Conservation (phyloP, 2,329 filamentous ascomycete species). For the Phialemoniopsis sp. region DNA sequence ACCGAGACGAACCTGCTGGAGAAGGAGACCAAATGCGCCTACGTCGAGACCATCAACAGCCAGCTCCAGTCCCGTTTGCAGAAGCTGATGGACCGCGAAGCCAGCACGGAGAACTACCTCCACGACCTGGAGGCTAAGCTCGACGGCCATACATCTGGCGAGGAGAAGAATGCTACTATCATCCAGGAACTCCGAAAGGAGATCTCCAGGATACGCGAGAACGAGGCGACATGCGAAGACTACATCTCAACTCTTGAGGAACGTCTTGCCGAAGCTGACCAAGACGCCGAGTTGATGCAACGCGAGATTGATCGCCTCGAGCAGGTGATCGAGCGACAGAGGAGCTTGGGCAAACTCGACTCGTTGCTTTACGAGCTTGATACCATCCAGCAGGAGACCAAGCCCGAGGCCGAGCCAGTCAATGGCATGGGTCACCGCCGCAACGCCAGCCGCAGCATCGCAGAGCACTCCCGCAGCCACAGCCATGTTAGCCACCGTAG, state of each 20-base stretch:
- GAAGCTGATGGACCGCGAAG: constrained; percentile 87
- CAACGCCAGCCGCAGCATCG: constrained; percentile 31
- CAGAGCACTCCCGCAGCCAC: constrained; percentile 49
- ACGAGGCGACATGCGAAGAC: constrained; percentile 85
- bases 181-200: constrained; percentile 88
- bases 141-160: constrained; percentile 83
- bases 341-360: constrained; percentile 91
- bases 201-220: constrained; percentile 81
- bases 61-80: constrained; percentile 89
- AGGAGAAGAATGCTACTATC: constrained; percentile 86
- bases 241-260: constrained; percentile 98
- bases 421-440: constrained; percentile 40
- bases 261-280: constrained; percentile 89
- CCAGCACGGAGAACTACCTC: constrained; percentile 87
- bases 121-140: constrained; percentile 88
- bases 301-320: constrained; percentile 92
- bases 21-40: constrained; percentile 89
- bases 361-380: constrained; percentile 89
- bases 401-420: constrained; percentile 23
- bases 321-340: constrained; percentile 90
- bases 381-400: constrained; percentile 60
- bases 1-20: constrained; percentile 87
- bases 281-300: constrained; percentile 95
- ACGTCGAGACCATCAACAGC: constrained; percentile 84
- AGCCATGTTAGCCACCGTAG: constrained; percentile 51